These are phyloP conservation scores for Myxozyma vanderwaltii DNA, from an alignment of 805 yeast species.

Conservation along the genomic window DNA sequence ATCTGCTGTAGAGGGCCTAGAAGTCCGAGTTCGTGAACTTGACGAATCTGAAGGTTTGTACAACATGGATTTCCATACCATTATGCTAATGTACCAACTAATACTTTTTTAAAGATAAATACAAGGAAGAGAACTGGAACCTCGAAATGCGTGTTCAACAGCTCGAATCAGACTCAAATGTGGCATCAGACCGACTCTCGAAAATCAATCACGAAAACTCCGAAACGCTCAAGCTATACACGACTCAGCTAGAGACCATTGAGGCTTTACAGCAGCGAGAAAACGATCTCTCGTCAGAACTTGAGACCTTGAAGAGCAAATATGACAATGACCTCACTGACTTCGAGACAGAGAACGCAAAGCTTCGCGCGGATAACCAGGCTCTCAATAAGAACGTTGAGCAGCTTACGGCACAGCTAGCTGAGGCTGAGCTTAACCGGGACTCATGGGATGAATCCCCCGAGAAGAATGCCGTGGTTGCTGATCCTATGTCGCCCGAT, in stretches of 20 bases:
- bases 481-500: conserved; percentile 12
- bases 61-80: conserved; percentile 12
- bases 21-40: conserved; percentile 31
- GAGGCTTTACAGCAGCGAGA: conserved; percentile 40
- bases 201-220: conserved; percentile 37
- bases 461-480: background rate
- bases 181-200: conserved; percentile 33
- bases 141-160: conserved; percentile 43
- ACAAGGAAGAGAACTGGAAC: conserved; percentile 45
- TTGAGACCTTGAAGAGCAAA: conserved; percentile 33
- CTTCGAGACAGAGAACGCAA: conserved; percentile 34
- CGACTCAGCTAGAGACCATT: conserved; percentile 37
- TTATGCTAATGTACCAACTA: conserved; percentile 15
- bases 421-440: background rate
- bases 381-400: conserved; percentile 29
- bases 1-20: conserved; percentile 29
- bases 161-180: conserved; percentile 35
- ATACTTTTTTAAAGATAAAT: conserved; percentile 34
- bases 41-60: conserved; percentile 35
- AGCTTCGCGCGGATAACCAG: conserved; percentile 37
- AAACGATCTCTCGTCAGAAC: conserved; percentile 37
- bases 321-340: conserved; percentile 37
- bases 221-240: conserved; percentile 30
- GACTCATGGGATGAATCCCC: conserved; percentile 8
- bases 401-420: conserved; percentile 35